Conservation (phyloP, 768 basidiomycete species). For the Pisolithus microcarpus region DNA sequence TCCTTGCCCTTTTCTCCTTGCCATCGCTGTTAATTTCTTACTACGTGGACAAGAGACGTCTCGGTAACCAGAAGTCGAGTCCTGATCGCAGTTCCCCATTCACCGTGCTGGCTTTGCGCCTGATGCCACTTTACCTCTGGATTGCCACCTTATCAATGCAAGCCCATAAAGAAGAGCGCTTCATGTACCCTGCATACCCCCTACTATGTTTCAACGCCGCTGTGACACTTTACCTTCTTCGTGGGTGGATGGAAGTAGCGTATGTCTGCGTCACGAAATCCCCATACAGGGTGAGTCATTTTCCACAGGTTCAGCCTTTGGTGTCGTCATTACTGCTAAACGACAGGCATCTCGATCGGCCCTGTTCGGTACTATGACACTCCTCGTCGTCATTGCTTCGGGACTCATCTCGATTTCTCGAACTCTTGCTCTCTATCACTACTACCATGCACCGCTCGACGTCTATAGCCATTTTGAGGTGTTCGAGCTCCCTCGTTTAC, state of each 20-base stretch:
- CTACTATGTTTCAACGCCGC: conserved; percentile 92
- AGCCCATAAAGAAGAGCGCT: conserved; percentile 97
- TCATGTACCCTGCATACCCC: conserved; percentile 93
- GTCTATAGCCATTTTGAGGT: conserved; percentile 65
- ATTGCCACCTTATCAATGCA: conserved; percentile 68
- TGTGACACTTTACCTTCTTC: conserved; percentile 73
- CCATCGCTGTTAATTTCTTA: conserved; percentile 75
- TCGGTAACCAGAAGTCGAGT: conserved; percentile 46
- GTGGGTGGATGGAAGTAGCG: conserved; percentile 77
- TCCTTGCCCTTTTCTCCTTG: conserved; percentile 73
- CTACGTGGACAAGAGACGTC: conserved; percentile 66
- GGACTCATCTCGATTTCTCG: conserved; percentile 71
- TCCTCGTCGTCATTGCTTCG: conserved; percentile 58
- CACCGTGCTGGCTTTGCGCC: conserved; percentile 62
- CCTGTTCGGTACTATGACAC: conserved; percentile 72
- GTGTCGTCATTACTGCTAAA: not conserved
- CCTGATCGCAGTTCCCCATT: conserved; percentile 71
- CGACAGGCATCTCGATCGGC: conserved; percentile 66
- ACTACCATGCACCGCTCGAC: conserved; percentile 86
- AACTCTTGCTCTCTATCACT: conserved; percentile 73
- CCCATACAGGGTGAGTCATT: conserved; percentile 65
- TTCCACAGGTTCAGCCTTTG: not conserved
- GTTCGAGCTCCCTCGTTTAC: conserved; percentile 71
- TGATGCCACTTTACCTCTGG: conserved; percentile 95
- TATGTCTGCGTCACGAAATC: conserved; percentile 77